Base-by-base conservation (phyloP, 1,284 basidiomycete species). In the Trametes sp. region DNA sequence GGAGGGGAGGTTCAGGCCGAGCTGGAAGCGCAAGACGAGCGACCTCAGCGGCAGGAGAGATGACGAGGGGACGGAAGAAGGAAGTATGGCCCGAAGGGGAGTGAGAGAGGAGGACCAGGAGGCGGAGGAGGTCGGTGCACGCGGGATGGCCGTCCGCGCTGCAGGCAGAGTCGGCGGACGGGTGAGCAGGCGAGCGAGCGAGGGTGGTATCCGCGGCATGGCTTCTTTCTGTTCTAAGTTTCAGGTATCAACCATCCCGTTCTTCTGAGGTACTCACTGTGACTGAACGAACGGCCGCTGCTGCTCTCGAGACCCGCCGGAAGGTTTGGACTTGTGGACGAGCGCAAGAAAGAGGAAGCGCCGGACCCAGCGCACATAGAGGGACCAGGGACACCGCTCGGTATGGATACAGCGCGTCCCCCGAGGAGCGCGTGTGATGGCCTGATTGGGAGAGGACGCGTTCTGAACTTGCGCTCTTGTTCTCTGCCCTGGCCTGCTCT, bases 201-300 rank as follows among this genome's bases (percentile, higher is more conserved):
- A 68, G 38, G 65, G 62, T 19, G 72, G 71, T 55, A 74, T 69
- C 38, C 72, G 71, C 46, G 72, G 72, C 72, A 74, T 74, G 14
- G 19, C 54, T 24, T 4, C 16, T 35, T 33, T 33, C 31, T 7
- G 16, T 10, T 5, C 2, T 23, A 21, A n/a, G 14, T 14, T 14
- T 55, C 1, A 29, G 24, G 1, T 6, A 5, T 35, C 3, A 24
- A 23, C 9, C 13, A 9, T 7, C 31, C 13, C 19, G 28, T 11
- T 14, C 11, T 13, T 13, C 26, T 19, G 45, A 46, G 2, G 7
- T 13, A 50, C 64, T 51, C 54, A 65, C 64, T 7, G 24, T 45
- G 31, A 28, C 13, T 23, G 48, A 19, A 44, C 21, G 38, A 28
- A 31, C n/a, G 29, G 23, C 59, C 35, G 53, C 38, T 56, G 54